phyloP scores from a whole-genome alignment of 495 filamentous ascomycete genomes.

The Tuber calosporum region DNA sequence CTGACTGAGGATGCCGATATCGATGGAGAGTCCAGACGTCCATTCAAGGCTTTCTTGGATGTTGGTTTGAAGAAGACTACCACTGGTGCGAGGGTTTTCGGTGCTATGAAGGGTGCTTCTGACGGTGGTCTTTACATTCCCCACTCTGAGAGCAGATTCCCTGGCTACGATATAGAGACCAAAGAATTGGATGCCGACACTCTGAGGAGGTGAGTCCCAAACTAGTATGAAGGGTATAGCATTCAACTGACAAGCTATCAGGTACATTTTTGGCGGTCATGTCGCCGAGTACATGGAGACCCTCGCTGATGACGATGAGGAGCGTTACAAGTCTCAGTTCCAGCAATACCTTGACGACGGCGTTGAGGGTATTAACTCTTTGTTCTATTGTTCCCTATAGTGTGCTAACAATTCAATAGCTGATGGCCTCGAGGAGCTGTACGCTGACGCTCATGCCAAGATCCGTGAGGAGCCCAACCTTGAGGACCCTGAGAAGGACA shows the following conservation, averaged over 20 bases:
- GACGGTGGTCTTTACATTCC: constrained; percentile 95
- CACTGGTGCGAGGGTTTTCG: constrained; percentile 96
- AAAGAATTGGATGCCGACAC: constrained; percentile 96
- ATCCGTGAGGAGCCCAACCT: constrained; percentile 98
- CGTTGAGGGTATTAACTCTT: constrained; percentile 52
- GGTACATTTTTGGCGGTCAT: constrained; percentile 95
- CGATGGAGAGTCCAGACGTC: constrained; percentile 76
- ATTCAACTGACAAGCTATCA: background rate
- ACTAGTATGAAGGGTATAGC: background rate
- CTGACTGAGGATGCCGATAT: constrained; percentile 86
- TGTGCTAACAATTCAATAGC: constrained; percentile 45
- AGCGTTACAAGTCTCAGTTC: constrained; percentile 98
- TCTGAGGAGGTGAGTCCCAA: constrained; percentile 62
- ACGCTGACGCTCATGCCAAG: constrained; percentile 85
- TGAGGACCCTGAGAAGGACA: constrained; percentile 71
- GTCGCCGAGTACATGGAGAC: constrained; percentile 99
- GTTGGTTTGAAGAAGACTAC: constrained; percentile 95
- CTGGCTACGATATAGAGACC: constrained; percentile 89
- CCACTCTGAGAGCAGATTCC: constrained; percentile 98
- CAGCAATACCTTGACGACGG: constrained; percentile 92
- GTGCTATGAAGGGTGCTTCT: constrained; percentile 98
- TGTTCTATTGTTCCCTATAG: background rate
- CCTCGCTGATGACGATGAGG: constrained; percentile 98
- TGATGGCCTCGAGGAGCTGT: constrained; percentile 94
- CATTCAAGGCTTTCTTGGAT: constrained; percentile 98